Evolutionary conservation across 495 filamentous ascomycete species (phyloP), one percentile per base, ranked within the genome.

Genomic region (Lasiosphaeria miniovina): DNA sequence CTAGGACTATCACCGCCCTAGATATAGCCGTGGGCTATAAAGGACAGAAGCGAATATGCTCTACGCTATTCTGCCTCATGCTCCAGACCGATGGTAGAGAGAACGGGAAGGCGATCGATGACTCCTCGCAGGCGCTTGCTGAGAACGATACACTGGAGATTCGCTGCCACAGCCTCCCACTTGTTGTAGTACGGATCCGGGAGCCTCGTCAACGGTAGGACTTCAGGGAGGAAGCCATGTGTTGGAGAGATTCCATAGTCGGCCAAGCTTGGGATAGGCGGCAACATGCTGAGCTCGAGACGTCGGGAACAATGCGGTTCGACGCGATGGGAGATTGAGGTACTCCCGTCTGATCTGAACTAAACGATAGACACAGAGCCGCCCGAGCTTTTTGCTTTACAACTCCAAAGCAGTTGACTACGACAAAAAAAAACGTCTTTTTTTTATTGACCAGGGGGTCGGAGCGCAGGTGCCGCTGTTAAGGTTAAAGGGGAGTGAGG

Each of bases 21-120:
- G 66, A 97, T 90, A 75, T 96, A 98, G 59, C 86, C 88, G 75
- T 98, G 93, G 34, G 91, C 78, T 64, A 97, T 88, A 70, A 96
- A 96, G 17, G 84, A 88, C 56, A 98, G 82, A 40, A 96, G 78
- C 54, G 87, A 85, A 74, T 96, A 97, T 52, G 93, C 93, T 66
- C 93, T 82, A 67, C 90, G 84, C 93, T 92, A 96, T 81, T 99
- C 91, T 60, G 86, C 80, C 69, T 93, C 90, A 59, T 86, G 82
- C 68, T 85, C 82, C 65, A 99, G 82, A 72, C 88, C 83, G 62
- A 84, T 80, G 54, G 91, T 94, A 50, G 88, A 90, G 57, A 98
- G 83, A 45, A 95, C 74, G 3, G 94, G 91, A 55, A 98, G 83
- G 36, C 77, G 77, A 59, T 96, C 88, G 49, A 97, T 80, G 55